Base-by-base conservation (phyloP, 306 rosid species). In the Ammopiptanthus mongolicus region DNA sequence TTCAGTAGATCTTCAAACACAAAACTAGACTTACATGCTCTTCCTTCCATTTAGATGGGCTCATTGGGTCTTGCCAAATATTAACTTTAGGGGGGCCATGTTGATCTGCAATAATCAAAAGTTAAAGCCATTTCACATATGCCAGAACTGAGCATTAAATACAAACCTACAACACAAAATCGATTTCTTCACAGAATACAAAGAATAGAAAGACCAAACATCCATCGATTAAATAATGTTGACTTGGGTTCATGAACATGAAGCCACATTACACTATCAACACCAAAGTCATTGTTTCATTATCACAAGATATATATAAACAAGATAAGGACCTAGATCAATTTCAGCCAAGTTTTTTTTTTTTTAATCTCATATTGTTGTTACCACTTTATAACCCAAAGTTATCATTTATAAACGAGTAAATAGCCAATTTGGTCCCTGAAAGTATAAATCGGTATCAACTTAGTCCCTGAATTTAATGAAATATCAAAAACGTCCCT, bases 11-110 rank as follows among this genome's bases (percentile, higher is more conserved):
- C 61, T 52, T 83, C 28, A 48, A 74, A 48, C 62, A 60, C 17
- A 64, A 75, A 72, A 70, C 18, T 65, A 65, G 42, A 82, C 98
- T 86, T 77, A 96, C 98, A 65, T 96, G 99, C 86, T 96, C 99
- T 76, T 96, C 98, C 94, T 96, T 96, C 99, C 99, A 96, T 78
- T 89, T 86, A 44, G 98, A 84, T 60, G 99, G 99, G 84, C 85
- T 92, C 92, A 77, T 47, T 71, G 99, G 99, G 81, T 96, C 99
- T 69, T 83, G 34, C 99, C 98, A 96, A 34, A 57, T 48, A 73
- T 83, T 87, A 84, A 96, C 82, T 86, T 25, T 92, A 14, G 97
- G 83, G 4, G 98, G 75, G 3, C 93, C 98, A 88, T 96, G 92
- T 81, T 76, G 93, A 87, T 92, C 99, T 96, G 89, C 84, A 84